phyloP scores from a whole-genome alignment of 805 yeast species.

The Candida hispaniensis region DNA sequence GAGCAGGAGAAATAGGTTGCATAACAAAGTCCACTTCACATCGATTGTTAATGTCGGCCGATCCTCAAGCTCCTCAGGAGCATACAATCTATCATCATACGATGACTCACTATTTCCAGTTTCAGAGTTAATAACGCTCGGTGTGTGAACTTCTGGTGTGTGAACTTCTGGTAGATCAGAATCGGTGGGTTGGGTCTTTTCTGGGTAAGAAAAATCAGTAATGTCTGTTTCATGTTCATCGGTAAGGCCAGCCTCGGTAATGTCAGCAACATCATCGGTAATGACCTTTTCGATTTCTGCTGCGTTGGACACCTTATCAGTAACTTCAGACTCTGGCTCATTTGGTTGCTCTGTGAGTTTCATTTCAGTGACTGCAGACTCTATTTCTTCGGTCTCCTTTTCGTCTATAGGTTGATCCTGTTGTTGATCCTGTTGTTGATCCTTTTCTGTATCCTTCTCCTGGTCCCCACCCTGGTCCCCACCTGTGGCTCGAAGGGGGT shows the following conservation, averaged over 20 bases:
- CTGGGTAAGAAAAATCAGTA: not conserved
- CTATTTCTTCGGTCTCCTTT: not conserved
- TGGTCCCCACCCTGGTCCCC: conserved; percentile 22
- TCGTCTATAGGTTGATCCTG: not conserved
- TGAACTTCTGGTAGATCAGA: conserved; percentile 4
- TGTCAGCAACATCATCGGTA: conserved; percentile 14
- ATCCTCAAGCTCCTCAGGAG: conserved; percentile 23
- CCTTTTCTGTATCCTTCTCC: conserved; percentile 16
- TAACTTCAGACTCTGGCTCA: conserved; percentile 12
- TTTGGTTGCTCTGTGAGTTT: conserved; percentile 14
- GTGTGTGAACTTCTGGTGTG: no score
- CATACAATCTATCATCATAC: conserved; percentile 16
- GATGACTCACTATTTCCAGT: no score
- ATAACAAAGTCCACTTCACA: conserved; percentile 84
- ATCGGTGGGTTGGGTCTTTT: conserved; percentile 1
- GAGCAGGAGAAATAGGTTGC: conserved; percentile 75
- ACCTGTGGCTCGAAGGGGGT: no score
- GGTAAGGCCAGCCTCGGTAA: conserved; percentile 3
- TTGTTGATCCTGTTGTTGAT: conserved; percentile 3
- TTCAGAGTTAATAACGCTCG: no score
- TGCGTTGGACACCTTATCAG: conserved; percentile 3
- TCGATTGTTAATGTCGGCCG: conserved; percentile 44
- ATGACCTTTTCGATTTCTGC: conserved; percentile 10
- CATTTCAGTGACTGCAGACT: not conserved
- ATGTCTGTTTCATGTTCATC: conserved; percentile 8